Percentiles rank a stretch among this genome's conserved stretches.
Conservation (phyloP, 2,329 filamentous ascomycete species). For the Fusarium armeniacum region DNA sequence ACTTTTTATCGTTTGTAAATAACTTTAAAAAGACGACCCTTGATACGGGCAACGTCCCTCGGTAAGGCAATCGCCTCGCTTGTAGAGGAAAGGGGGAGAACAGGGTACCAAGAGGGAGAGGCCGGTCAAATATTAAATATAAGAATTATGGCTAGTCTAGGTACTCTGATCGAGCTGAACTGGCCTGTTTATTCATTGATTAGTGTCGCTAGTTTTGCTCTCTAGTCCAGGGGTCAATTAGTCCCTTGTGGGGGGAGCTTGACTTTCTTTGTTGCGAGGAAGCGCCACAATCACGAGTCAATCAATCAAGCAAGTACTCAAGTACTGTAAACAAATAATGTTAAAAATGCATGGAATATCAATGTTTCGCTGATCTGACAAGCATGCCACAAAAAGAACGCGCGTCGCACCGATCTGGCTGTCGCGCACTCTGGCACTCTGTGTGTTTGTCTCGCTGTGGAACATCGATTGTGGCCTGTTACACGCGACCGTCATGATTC, state of each 20-base stretch:
- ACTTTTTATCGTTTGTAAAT: not conserved
- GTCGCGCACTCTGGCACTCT: not conserved
- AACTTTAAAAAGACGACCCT: constrained; percentile 9
- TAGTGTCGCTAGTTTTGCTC: not conserved
- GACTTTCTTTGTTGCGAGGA: not conserved
- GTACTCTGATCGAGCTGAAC: not conserved
- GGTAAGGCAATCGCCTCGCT: not conserved
- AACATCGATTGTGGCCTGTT: not conserved
- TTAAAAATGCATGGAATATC: not conserved
- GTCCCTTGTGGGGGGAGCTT: not conserved
- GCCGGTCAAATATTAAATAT: not conserved
- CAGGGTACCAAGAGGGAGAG: not conserved
- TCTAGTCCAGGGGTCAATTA: not conserved
- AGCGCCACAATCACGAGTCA: not conserved
- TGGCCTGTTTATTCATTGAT: not conserved
- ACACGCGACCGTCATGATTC: constrained; percentile 15
- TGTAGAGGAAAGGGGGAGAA: not conserved
- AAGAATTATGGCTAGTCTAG: not conserved
- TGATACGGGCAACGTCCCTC: not conserved
- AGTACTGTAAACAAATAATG: not conserved
- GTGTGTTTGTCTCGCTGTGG: not conserved
- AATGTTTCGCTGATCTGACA: not conserved
- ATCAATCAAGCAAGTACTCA: not conserved
- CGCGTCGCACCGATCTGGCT: constrained; percentile 20
- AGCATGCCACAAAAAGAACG: not conserved